phyloP scores from a whole-genome alignment of 2,329 filamentous ascomycete genomes.

The Talaromyces piceae region DNA sequence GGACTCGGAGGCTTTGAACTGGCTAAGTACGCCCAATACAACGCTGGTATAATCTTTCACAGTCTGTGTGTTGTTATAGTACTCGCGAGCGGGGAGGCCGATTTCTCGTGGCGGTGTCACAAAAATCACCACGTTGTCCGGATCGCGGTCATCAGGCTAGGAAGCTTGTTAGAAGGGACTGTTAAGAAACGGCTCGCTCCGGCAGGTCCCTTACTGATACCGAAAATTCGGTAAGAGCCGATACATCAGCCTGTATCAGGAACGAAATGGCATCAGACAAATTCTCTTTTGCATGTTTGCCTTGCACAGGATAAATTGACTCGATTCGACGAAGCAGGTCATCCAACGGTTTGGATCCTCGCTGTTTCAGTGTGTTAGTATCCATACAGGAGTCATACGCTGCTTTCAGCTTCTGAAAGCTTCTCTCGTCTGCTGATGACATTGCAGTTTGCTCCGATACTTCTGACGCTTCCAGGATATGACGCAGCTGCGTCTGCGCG shows the following conservation, averaged over 20 bases:
- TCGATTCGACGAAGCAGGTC: constrained; percentile 49
- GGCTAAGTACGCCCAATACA: constrained; percentile 34
- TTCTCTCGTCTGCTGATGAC: constrained; percentile 32
- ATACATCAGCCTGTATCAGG: constrained; percentile 30
- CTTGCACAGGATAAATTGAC: constrained; percentile 35
- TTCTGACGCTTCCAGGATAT: constrained; percentile 52
- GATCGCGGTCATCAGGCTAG: constrained; percentile 48
- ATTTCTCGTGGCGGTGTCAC: constrained; percentile 40
- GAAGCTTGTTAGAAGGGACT: constrained; percentile 1
- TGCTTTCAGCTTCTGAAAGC: constrained; percentile 59
- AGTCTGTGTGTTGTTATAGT: constrained; percentile 50
- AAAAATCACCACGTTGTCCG: constrained; percentile 46
- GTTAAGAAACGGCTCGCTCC: background rate
- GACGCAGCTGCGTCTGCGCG: constrained; percentile 51
- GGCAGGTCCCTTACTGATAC: constrained; percentile 24
- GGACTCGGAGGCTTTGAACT: constrained; percentile 22
- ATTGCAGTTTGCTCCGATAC: constrained; percentile 24
- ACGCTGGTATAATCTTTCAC: constrained; percentile 45
- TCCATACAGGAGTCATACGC: constrained; percentile 62
- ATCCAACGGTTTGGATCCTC: constrained; percentile 51
- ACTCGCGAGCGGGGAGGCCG: constrained; percentile 56
- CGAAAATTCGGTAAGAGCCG: constrained; percentile 24
- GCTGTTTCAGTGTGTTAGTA: constrained; percentile 48
- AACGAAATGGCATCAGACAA: constrained; percentile 31
- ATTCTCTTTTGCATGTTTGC: constrained; percentile 17